phyloP scores from a whole-genome alignment of 129 eudicot genomes.

The Smallanthus sonchifolius region DNA sequence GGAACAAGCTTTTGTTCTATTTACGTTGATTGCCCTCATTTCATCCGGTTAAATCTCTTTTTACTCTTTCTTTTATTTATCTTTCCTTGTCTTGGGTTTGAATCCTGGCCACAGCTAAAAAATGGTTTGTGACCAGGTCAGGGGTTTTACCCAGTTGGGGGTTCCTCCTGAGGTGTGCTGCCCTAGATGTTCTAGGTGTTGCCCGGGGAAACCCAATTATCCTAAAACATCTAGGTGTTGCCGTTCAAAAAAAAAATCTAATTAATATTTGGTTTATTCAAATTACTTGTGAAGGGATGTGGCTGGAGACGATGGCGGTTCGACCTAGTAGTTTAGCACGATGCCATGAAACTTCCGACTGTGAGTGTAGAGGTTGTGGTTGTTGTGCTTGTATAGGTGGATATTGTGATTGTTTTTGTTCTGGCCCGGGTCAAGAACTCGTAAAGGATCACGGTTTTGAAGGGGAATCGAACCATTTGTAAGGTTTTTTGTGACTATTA shows the following conservation, averaged over 20 bases:
- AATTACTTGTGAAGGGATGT: conserved; percentile 6
- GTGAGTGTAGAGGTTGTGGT: conserved; percentile 14
- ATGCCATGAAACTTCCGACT: not conserved
- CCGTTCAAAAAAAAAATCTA: no score
- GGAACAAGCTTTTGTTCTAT: not conserved
- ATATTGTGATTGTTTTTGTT: not conserved
- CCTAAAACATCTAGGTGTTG: no score
- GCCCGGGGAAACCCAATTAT: no score
- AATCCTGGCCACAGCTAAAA: no score
- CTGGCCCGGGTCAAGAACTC: not conserved
- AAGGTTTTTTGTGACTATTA: no score
- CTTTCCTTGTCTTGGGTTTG: no score
- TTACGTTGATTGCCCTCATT: conserved; percentile 5
- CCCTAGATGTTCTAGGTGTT: no score
- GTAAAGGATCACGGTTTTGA: not conserved
- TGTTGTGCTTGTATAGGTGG: conserved; percentile 2
- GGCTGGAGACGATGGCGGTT: conserved; percentile 9
- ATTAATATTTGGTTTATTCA: not conserved
- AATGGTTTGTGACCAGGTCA: no score
- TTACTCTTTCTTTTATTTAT: no score
- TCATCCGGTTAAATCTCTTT: conserved; percentile 17
- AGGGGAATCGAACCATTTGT: not conserved
- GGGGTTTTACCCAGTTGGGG: no score
- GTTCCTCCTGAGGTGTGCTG: no score
- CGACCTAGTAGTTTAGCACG: conserved; percentile 12